Conservation (phyloP, 2,329 filamentous ascomycete species). For the Fusarium algeriense region DNA sequence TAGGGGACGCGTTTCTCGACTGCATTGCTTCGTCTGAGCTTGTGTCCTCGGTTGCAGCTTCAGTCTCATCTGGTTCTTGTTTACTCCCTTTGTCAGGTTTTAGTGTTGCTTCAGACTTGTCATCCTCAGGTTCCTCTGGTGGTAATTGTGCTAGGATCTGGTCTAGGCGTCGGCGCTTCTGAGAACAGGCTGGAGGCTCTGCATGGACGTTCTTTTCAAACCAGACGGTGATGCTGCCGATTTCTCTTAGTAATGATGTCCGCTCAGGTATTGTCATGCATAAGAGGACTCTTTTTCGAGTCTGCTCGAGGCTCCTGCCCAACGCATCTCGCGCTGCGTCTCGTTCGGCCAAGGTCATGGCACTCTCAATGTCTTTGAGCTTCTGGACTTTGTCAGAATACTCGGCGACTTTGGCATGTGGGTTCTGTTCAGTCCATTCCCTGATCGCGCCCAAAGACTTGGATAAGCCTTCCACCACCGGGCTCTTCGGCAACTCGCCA, state of each 20-base stretch:
- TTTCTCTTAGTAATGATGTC: not conserved
- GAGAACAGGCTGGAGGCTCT: not conserved
- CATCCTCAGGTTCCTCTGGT: not conserved
- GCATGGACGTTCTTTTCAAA: not conserved
- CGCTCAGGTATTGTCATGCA: not conserved
- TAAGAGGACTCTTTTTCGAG: not conserved
- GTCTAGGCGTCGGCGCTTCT: not conserved
- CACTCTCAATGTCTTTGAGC: not conserved
- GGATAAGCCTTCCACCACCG: not conserved
- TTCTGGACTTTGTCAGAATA: not conserved
- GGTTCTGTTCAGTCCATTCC: not conserved
- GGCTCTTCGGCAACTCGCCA: not conserved
- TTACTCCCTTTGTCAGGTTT: not conserved
- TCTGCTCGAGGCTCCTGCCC: not conserved
- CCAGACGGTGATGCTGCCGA: not conserved
- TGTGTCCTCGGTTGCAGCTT: not conserved
- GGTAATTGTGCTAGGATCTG: not conserved
- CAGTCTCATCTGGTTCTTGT: not conserved
- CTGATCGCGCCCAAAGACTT: not conserved
- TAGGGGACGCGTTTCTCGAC: not conserved
- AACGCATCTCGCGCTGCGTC: not conserved
- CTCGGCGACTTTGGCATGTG: not conserved
- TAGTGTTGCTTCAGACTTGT: not conserved
- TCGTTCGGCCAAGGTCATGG: not conserved
- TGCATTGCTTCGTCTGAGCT: not conserved